Percentiles rank a stretch among this genome's conserved stretches.
These are phyloP conservation scores for Pythium volutum DNA, from an alignment of 352 stramenopile genomes.

Conservation along the genomic window DNA sequence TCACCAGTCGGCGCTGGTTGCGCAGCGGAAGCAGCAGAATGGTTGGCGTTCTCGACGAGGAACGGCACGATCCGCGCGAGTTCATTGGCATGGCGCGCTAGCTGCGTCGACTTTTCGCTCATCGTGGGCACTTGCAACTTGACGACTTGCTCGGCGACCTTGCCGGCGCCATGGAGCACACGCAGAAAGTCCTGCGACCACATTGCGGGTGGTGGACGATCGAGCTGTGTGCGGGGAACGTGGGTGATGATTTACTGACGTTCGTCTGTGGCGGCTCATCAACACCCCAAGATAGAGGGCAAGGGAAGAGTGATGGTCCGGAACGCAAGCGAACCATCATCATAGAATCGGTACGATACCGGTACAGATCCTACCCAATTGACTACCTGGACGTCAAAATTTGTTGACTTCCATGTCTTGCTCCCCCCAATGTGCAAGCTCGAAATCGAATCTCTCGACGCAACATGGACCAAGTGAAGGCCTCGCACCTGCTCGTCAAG, in stretches of 20 bases:
- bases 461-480: slow-evolving; percentile 67
- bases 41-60: slow-evolving; percentile 29
- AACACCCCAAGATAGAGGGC: not conserved
- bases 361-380: not conserved
- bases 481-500: slow-evolving; percentile 94
- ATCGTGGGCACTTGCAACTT: slow-evolving; percentile 37
- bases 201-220: slow-evolving; percentile 26
- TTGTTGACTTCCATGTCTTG: no score
- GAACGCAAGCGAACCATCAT: slow-evolving; percentile 21
- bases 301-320: slow-evolving; percentile 5
- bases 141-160: slow-evolving; percentile 56
- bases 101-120: slow-evolving; percentile 28
- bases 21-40: not conserved
- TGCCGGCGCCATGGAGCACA: slow-evolving; percentile 63
- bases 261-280: no score
- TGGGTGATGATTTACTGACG: not conserved
- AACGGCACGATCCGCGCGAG: slow-evolving; percentile 46
- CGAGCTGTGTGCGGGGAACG: not conserved
- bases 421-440: no score
- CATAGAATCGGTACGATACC: slow-evolving; percentile 6
- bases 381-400: slow-evolving; percentile 7
- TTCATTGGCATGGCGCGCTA: slow-evolving; percentile 22
- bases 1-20: not conserved
- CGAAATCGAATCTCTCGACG: not conserved
- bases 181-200: slow-evolving; percentile 69